Evolutionary conservation across 371 early-diverging fungal species (phyloP), one percentile per base, ranked within the genome.

Genomic region (Rhizopus microsporus): DNA sequence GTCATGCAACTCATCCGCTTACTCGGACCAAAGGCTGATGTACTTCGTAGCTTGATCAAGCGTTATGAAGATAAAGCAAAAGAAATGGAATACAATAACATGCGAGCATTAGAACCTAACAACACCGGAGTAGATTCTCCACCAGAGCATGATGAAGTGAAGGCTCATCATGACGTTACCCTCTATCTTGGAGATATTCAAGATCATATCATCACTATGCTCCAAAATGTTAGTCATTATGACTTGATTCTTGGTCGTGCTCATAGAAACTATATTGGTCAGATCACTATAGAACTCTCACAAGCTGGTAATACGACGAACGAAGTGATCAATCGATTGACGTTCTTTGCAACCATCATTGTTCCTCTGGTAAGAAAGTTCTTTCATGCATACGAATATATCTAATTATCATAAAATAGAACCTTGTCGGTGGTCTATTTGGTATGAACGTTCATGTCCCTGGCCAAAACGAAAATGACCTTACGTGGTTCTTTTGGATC

Each of bases 141-240:
- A 31, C 32, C 55, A 44, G 62, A 62, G 45, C 33, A 31, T n/a
- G 54, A 68, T 5, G 63, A 72, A 12, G 57, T 60, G 9, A 71
- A 69, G 32, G 55, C 63, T 4, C 67, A 87, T 66, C 67, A 89
- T 80, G 64, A 78, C 60, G 67, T 80, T 62, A 58, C 68, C 0
- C 67, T 88, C 3, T 97, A 95, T 68, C 72, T 97, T 37, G 93
- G 93, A 7, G 98, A 97, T 69, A 95, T 97, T 57, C 92, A 95
- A 74, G 97, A 97, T 67, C 98, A 98, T 68, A 88, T 97, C 7
- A 76, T 95, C 43, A 95, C 97, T 15, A 95, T 97, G 95, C 70
- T 91, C 34, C 94, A 95, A 68, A 96, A 92, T 57, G 71, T 96
- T 23, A 82, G 80, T 8, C 96, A 96, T 67, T 93, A 91, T 63